Evolutionary conservation across 345 rosid species (phyloP).

Genomic region (Rhizophora mangle): DNA sequence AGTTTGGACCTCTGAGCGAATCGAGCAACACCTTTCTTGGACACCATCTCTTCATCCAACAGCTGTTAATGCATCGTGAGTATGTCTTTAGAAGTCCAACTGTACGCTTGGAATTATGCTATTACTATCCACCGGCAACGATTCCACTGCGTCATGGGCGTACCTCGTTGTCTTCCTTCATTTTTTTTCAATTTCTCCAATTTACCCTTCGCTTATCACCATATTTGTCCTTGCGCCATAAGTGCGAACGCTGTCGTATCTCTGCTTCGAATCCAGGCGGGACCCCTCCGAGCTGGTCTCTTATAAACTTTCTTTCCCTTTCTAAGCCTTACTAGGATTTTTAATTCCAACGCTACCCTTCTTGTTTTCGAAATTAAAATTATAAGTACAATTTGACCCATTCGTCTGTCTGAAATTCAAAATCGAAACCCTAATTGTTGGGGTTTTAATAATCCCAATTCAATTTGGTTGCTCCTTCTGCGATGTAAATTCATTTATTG

Average conservation of each 20-base stretch:
- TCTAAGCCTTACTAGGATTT: neutral
- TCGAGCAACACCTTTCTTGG: too few species aligned
- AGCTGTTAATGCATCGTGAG: neutral
- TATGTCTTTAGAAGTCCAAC: too few species aligned
- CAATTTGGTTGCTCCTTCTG: neutral
- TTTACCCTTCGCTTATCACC: neutral
- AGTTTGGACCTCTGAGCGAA: too few species aligned
- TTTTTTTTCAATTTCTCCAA: neutral
- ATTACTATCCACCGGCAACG: too few species aligned
- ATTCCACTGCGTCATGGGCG: neutral
- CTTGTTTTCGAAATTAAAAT: neutral
- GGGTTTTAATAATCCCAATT: constrained; percentile 5
- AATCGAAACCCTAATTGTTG: constrained; percentile 8
- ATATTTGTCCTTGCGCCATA: neutral
- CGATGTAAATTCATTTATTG: neutral
- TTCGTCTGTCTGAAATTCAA: neutral
- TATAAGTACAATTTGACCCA: neutral
- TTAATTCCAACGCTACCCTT: constrained; percentile 3
- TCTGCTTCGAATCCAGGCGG: too few species aligned
- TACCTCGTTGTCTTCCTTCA: neutral
- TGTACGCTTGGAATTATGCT: too few species aligned
- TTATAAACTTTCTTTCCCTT: neutral
- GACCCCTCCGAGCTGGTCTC: too few species aligned
- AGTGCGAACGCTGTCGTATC: too few species aligned
- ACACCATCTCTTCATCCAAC: neutral